phyloP scores from a whole-genome alignment of 1,284 basidiomycete genomes.

The Trichosporon inkin region DNA sequence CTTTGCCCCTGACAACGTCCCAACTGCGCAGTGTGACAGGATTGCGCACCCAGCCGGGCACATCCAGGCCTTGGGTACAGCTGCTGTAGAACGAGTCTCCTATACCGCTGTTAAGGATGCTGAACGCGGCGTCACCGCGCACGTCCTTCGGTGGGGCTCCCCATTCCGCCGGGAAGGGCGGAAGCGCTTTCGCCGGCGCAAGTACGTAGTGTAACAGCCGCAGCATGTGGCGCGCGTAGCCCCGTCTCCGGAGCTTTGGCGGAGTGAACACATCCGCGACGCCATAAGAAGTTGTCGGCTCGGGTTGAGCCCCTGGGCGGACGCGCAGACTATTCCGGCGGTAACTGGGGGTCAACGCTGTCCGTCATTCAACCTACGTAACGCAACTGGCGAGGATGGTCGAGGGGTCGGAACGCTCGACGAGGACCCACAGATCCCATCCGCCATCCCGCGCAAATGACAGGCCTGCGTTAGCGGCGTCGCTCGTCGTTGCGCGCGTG shows the following conservation, averaged over 20 bases:
- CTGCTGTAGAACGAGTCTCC: constrained; percentile 33
- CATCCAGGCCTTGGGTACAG: constrained; percentile 20
- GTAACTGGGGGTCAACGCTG: not conserved
- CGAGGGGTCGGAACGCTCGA: not conserved
- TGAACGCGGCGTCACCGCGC: constrained; percentile 23
- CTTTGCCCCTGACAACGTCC: not conserved
- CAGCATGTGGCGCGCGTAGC: constrained; percentile 38
- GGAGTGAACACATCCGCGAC: constrained; percentile 39
- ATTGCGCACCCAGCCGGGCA: constrained; percentile 11
- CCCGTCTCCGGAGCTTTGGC: constrained; percentile 27
- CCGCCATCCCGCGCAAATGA: not conserved
- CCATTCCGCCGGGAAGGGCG: constrained; percentile 28
- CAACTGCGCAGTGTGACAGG: not conserved
- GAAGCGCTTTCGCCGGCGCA: constrained; percentile 16
- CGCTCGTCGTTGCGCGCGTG: not conserved
- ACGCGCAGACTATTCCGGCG: not conserved
- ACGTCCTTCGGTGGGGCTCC: constrained; percentile 22
- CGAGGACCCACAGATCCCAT: not conserved
- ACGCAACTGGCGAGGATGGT: not conserved
- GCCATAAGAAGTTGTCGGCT: constrained; percentile 24
- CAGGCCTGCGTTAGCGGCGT: not conserved
- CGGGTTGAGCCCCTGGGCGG: constrained; percentile 2
- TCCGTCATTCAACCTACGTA: not conserved
- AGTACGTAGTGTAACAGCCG: constrained; percentile 35
- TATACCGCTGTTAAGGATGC: constrained; percentile 36